Evolutionary conservation across 1,284 basidiomycete species (phyloP).

Genomic region (Garcileccinum viscosum): DNA sequence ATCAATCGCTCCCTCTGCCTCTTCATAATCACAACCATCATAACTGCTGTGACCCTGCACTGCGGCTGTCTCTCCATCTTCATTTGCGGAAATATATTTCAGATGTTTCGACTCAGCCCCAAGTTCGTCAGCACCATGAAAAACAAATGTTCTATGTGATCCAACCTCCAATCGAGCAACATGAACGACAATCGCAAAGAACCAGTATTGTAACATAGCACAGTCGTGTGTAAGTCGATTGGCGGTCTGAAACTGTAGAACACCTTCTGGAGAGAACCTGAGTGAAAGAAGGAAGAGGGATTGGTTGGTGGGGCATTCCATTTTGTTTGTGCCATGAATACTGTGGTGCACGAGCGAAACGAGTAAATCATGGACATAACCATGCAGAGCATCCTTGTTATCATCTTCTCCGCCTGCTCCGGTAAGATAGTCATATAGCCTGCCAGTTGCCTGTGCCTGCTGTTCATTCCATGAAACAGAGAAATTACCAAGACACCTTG

Average conservation of each 20-base stretch:
- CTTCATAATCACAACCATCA: no score
- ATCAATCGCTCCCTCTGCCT: not conserved
- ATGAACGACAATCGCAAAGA: not conserved
- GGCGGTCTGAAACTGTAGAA: slow-evolving; percentile 1
- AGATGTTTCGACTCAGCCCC: no score
- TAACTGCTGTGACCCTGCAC: no score
- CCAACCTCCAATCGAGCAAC: not conserved
- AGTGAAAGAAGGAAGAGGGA: not conserved
- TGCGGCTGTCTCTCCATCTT: no score
- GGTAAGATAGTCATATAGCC: no score
- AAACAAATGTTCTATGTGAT: not conserved
- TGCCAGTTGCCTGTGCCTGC: no score
- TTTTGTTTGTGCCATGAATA: slow-evolving; percentile 6
- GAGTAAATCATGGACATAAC: not conserved
- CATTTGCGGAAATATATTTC: no score
- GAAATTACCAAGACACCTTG: no score
- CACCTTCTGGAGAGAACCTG: not conserved
- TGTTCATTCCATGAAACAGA: no score
- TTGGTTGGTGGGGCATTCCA: slow-evolving; percentile 9
- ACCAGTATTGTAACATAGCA: slow-evolving; percentile 2
- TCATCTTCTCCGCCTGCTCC: not conserved
- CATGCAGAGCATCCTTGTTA: not conserved
- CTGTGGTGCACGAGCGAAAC: slow-evolving; percentile 8
- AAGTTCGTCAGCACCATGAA: not conserved
- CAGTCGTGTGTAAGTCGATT: slow-evolving; percentile 3